phyloP scores from a whole-genome alignment of 2,329 filamentous ascomycete species.

The Penicillium sclerotigenum region DNA sequence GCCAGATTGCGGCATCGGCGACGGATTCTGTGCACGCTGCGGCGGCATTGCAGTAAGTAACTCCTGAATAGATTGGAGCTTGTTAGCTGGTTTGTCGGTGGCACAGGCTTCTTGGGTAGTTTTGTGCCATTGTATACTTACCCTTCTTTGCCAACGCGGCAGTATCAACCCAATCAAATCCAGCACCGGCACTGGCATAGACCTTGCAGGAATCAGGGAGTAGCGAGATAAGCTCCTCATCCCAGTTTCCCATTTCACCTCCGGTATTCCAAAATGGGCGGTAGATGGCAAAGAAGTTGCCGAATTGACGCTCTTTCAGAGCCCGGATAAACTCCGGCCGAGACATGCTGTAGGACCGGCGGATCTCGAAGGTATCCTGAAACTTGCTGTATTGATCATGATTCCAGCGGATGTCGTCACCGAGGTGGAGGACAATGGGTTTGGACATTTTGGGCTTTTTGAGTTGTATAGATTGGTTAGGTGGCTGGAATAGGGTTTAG shows the following conservation, averaged over 20 bases:
- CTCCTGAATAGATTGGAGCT: constrained; percentile 12
- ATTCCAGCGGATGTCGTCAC: constrained; percentile 50
- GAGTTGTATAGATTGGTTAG: background rate
- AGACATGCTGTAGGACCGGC: constrained; percentile 38
- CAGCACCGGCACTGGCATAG: constrained; percentile 59
- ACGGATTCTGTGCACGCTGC: constrained; percentile 69
- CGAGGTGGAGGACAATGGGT: constrained; percentile 44
- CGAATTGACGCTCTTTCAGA: constrained; percentile 41
- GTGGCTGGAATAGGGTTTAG: background rate
- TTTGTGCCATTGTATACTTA: constrained; percentile 29
- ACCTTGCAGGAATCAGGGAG: constrained; percentile 55
- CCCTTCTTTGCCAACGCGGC: constrained; percentile 59
- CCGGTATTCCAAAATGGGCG: constrained; percentile 64
- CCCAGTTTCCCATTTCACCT: constrained; percentile 64
- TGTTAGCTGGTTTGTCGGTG: background rate
- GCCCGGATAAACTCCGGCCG: constrained; percentile 42
- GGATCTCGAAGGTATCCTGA: constrained; percentile 36
- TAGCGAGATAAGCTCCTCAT: constrained; percentile 55
- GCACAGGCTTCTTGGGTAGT: accelerated
- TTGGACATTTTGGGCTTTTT: constrained; percentile 24
- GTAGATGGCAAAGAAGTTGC: constrained; percentile 49
- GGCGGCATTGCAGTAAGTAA: constrained; percentile 66
- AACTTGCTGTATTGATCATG: constrained; percentile 44
- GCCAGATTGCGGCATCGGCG: constrained; percentile 66
- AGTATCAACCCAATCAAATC: constrained; percentile 63